Evolutionary conservation across 2,329 filamentous ascomycete genomes (phyloP).

Genomic region (Aspergillus sp.): DNA sequence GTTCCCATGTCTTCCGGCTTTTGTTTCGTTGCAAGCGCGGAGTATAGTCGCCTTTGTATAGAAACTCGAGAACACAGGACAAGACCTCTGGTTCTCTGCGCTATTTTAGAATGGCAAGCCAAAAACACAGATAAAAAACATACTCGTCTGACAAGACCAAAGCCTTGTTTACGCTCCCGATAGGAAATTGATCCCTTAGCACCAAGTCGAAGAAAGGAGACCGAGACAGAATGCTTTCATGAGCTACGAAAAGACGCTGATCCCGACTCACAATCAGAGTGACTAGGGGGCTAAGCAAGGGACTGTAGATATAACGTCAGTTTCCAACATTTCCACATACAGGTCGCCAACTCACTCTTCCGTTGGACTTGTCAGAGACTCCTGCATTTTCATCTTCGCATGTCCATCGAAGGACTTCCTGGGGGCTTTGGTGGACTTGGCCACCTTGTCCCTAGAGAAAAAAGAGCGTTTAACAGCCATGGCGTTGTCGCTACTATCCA

Average conservation of each 20-base stretch:
- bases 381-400: constrained; percentile 83
- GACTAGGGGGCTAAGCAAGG: constrained; percentile 71
- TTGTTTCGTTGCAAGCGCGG: constrained; percentile 85
- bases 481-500: constrained; percentile 34
- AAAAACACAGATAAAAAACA: background rate
- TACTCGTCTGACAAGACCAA: constrained; percentile 69
- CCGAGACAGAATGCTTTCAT: constrained; percentile 85
- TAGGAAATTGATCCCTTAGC: constrained; percentile 71
- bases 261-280: constrained; percentile 82
- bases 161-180: constrained; percentile 71
- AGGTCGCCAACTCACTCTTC: constrained; percentile 43
- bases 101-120: no score
- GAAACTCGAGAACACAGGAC: constrained; percentile 90
- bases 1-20: constrained; percentile 82
- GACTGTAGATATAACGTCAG: constrained; percentile 31
- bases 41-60: constrained; percentile 96
- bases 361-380: constrained; percentile 64
- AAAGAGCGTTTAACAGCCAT: constrained; percentile 94
- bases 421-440: constrained; percentile 77
- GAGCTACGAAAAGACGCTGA: constrained; percentile 87
- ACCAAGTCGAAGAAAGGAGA: constrained; percentile 79
- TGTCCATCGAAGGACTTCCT: constrained; percentile 77
- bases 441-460: constrained; percentile 77
- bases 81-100: constrained; percentile 84
- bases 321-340: background rate